Base-by-base conservation (phyloP, 1,139 yeast species). In the Candida smagusa region DNA sequence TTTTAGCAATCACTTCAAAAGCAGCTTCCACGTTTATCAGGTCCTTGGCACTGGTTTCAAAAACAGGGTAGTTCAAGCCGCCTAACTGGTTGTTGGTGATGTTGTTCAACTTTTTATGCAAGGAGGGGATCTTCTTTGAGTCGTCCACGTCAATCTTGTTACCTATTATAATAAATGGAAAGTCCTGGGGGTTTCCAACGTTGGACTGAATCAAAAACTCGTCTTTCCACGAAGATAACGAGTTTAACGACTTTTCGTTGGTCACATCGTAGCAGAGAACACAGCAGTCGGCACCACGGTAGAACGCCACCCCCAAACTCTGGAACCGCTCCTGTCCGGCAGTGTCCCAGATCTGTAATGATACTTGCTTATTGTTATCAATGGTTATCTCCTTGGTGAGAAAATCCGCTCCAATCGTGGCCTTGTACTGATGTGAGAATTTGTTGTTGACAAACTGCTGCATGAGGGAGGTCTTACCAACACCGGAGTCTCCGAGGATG, bases 261-360 rank as follows among this genome's bases (percentile, higher is more conserved):
- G 95, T 89, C 35, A 92, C 97, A 58, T 90, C 97, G 61, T 84
- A 90, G 30, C 43, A 40, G 21, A 92, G 74, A 7, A 92, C 97
- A 64, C 98, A 92, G 63, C 98, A 92, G 62, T 92, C 98, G 1
- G 98, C 97, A 27, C 98, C 98, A 52, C 98, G 74, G 63, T 92
- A 92, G 61, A 92, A 92, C 1, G 98, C 98, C 33, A 92, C 97
- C 64, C 98, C 98, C 46, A 92, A 72, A 43, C 95, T 83, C 65
- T 92, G 98, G 71, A 92, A 92, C 50, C 98, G 72, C 64, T 92
- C 98, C 68, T 92, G 98, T 23, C 98, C 98, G 2, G 98, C 98
- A 31, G 98, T 92, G 59, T 92, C 98, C 98, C 98, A 92, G 39
- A 92, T 81, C 71, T 92, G 96, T 72, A 85, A 74, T 22, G 89